Evolutionary conservation across 164 flowering plant genomes (phyloP), one percentile per base, ranked within the genome.

Genomic region (Akebia trifoliata): DNA sequence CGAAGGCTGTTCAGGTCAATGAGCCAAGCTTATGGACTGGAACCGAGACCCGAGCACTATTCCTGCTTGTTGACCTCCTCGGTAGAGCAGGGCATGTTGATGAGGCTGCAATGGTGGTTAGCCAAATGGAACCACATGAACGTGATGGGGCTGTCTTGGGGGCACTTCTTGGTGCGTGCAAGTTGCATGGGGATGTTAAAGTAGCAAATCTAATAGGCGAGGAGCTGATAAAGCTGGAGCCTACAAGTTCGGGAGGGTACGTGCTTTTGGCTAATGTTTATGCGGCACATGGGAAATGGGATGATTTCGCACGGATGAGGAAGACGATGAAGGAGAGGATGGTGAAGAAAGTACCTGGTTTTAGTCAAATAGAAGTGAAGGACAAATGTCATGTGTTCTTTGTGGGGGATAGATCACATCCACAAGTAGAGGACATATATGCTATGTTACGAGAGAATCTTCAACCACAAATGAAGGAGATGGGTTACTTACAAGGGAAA

Each of bases 261-360:
- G 66, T 75, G n/a, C 69, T 79, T 22, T 52, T 77, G 62, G 74
- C 78, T n/a, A 79, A 76, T 51, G 36, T 54, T 1, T 76, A 74
- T 73, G 90, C 86, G 5, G 67, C 80, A 0, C 11, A 32, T 49
- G 81, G 78, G 34, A 74, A 69, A 38, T 84, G 90, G 85, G 74
- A 72, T 48, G 78, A 78, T 10, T 75, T 75, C 40, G 78, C 83
- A 4, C 24, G 50, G 8, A 56, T 76, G 17, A 78, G 80, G 70
- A 78, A 69, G 76, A 73, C 54, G 62, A 81, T 84, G 83, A 84
- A 73, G 55, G 80, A 79, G 49, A 73, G 64, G 63, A 54, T 66
- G 29, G 80, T 80, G 67, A 76, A 43, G 54, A 82, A 84, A 60
- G 66, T 76, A 8, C 73, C 82, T 3, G 87, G 85, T 25, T 69